A percentile compares a stretch with the other conserved stretches of the same genome.
phyloP scores from a whole-genome alignment of 2,329 filamentous ascomycete species.

The Bipolaris sorokiniana region DNA sequence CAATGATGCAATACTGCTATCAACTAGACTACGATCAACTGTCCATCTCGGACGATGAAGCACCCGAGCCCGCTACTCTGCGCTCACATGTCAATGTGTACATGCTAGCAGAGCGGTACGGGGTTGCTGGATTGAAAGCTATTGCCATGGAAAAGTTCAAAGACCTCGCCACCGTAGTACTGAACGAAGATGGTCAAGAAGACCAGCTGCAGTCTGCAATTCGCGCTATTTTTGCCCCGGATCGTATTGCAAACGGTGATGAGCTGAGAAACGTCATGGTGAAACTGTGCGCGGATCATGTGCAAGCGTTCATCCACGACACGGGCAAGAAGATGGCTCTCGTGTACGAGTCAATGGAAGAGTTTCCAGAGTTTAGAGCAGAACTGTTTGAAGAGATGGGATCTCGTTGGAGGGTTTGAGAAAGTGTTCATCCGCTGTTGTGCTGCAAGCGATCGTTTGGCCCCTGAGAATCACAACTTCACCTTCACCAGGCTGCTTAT shows the following conservation, averaged over 20 bases:
- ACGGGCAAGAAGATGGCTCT: constrained; percentile 35
- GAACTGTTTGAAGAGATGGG: constrained; percentile 42
- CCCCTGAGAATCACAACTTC: neutral
- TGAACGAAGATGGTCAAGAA: constrained; percentile 33
- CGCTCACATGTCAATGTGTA: constrained; percentile 38
- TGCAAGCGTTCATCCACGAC: constrained; percentile 36
- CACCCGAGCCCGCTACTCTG: constrained; percentile 31
- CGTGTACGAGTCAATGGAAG: constrained; percentile 38
- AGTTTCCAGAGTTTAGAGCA: constrained; percentile 38
- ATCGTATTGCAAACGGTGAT: constrained; percentile 29
- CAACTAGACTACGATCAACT: constrained; percentile 39
- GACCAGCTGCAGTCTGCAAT: constrained; percentile 34
- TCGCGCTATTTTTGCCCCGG: constrained; percentile 34
- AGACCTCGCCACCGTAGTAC: constrained; percentile 25
- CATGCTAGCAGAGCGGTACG: constrained; percentile 39
- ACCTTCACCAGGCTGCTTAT: constrained; percentile 5
- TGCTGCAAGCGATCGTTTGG: neutral
- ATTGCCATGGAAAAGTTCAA: constrained; percentile 39
- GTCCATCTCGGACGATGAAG: constrained; percentile 21
- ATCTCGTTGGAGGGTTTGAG: constrained; percentile 29
- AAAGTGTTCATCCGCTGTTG: neutral
- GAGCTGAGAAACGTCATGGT: constrained; percentile 29
- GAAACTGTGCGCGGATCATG: constrained; percentile 39
- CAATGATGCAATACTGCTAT: constrained; percentile 45
- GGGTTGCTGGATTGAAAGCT: constrained; percentile 32